Base-by-base conservation (phyloP, 2,329 filamentous ascomycete genomes). In the Akanthomyces lecanii region DNA sequence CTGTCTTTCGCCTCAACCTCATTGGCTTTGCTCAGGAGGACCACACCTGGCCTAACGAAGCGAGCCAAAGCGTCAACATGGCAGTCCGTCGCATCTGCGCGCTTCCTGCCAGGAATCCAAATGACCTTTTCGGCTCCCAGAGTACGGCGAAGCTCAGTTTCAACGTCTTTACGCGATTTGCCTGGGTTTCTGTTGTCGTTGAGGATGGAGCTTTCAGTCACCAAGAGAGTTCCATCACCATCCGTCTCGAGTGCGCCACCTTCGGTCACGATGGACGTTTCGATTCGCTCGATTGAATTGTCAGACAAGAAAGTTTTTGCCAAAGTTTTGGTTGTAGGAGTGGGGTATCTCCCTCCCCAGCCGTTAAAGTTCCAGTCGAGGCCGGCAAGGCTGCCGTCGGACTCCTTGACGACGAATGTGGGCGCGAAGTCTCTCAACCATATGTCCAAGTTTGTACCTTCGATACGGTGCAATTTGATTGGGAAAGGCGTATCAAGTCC, bases 51-150 rank as follows among this genome's bases (percentile, higher is more conserved):
- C 0, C 64, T 36, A 14, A 65, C 63, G 42, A 73, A 73, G 0
- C 70, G 68, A 1, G 61, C 70, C 0, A 71, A 54, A 8, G 68
- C 71, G 45, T 73, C 71, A n/a, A 73, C 66, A 21, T 73, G 71
- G 40, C 65, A 65, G 45, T 73, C 71, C 0, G 70, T 73, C 1
- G 65, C 51, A 40, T 72, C 71, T 10, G 66, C 0, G 51, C 65
- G 21, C 23, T 62, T 60, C n/a, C 67, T 44, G 1, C 71, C 70
- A 1, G 68, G 64, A 3, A 73, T 64, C 72, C 71, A 73, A 42
- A 73, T 69, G 5, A 69, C 47, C 23, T 72, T 73, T 3, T 61
- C 30, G 11, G 69, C 64, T 1, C 71, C 71, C 0, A 73, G 63
- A 1, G 54, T 63, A 4, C 61, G 53, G 1, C 28, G 21, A 5